These are phyloP conservation scores for Croton laevigatus DNA, from an alignment of 441 rosid species.

Conservation along the genomic window DNA sequence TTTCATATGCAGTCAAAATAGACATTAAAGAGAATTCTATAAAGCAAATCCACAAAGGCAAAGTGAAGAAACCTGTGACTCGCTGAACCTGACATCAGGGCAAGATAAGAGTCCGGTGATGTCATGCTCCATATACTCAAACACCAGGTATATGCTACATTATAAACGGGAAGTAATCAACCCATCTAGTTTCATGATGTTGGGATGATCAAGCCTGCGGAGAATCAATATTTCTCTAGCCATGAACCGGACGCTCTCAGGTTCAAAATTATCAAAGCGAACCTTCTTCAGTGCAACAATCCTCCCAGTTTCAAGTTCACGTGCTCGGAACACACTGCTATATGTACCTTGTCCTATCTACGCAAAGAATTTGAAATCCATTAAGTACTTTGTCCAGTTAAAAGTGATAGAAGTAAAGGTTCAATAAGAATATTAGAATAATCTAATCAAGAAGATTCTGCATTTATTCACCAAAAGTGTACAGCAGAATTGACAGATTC, in stretches of 20 bases:
- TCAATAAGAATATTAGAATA: neutral
- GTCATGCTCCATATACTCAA: conserved; percentile 98
- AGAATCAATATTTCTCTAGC: conserved; percentile 90
- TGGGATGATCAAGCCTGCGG: conserved; percentile 80
- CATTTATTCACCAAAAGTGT: neutral
- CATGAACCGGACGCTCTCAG: conserved; percentile 95
- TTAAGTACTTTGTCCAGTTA: conserved; percentile 2
- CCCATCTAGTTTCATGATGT: conserved; percentile 82
- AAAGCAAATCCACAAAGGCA: conserved; percentile 8
- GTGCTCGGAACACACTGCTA: conserved; percentile 85
- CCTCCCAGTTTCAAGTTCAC: conserved; percentile 67
- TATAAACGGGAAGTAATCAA: conserved; percentile 72
- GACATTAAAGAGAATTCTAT: neutral
- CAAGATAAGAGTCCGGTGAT: conserved; percentile 83
- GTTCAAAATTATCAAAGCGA: conserved; percentile 87
- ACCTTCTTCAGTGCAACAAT: conserved; percentile 92
- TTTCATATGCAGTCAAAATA: neutral
- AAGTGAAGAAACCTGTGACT: conserved; percentile 65
- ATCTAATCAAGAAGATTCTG: neutral
- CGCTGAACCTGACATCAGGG: conserved; percentile 74
- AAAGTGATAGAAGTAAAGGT: neutral
- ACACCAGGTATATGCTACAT: conserved; percentile 75
- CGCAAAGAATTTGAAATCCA: conserved; percentile 7
- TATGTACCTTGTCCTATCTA: conserved; percentile 97
- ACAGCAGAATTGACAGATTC: neutral